Evolutionary conservation across 164 flowering plant genomes (phyloP).

Genomic region (Magnolia changhungtana): DNA sequence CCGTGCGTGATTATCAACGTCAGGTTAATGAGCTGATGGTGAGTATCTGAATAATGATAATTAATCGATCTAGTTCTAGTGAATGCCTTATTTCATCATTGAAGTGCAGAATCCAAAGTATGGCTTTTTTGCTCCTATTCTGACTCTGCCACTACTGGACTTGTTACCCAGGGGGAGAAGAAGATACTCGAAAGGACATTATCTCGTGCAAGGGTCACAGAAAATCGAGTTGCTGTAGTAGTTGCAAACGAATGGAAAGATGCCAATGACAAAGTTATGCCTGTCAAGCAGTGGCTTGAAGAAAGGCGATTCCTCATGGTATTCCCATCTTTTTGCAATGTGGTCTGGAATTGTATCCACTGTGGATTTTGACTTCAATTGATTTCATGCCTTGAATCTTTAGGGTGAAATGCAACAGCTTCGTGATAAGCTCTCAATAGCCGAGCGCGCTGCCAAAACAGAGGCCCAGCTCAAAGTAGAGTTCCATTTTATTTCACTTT

Average conservation of each 20-base stretch:
- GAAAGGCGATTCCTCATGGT: constrained; percentile 26
- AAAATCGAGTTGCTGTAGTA: constrained; percentile 18
- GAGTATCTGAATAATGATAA: not conserved
- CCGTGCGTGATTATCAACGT: constrained; percentile 13
- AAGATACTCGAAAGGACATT: constrained; percentile 19
- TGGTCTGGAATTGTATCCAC: not conserved
- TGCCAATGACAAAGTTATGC: constrained; percentile 21
- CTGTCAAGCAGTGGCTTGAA: constrained; percentile 29
- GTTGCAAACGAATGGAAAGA: constrained; percentile 32
- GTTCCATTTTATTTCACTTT: no score
- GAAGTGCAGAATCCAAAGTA: not conserved
- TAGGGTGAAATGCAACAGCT: constrained; percentile 28
- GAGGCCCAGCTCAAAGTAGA: constrained; percentile 26
- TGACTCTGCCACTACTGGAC: not conserved
- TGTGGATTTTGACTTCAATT: constrained; percentile 1
- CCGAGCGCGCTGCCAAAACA: constrained; percentile 23
- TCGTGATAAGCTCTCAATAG: constrained; percentile 23
- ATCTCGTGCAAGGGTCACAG: constrained; percentile 20
- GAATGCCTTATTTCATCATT: not conserved
- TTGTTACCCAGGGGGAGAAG: constrained; percentile 17
- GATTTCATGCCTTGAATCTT: not conserved
- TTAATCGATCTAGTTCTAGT: not conserved
- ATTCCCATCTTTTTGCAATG: not conserved
- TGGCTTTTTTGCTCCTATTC: not conserved
- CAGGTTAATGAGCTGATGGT: constrained; percentile 11